These are phyloP conservation scores for Psophocarpus tetragonolobus DNA, from an alignment of 306 rosid genomes.

Conservation along the genomic window DNA sequence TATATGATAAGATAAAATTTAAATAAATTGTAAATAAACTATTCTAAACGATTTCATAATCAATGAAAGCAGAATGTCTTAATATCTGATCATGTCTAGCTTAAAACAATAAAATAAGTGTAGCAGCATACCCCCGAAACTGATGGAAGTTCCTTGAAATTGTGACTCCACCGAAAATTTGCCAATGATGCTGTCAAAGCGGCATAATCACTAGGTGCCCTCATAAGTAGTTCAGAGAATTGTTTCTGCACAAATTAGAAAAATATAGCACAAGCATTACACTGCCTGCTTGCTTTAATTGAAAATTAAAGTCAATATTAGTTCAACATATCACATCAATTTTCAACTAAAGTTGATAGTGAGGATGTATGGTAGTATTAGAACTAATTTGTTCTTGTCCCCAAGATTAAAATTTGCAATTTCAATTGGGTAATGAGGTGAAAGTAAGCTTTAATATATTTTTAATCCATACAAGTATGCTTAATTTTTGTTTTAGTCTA, in stretches of 20 bases:
- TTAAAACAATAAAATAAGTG: conserved; percentile 30
- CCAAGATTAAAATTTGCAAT: background rate
- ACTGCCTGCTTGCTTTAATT: background rate
- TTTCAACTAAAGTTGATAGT: background rate
- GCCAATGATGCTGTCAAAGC: conserved; percentile 93
- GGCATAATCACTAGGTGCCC: conserved; percentile 97
- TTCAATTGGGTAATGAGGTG: background rate
- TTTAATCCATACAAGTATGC: background rate
- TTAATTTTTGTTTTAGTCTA: background rate
- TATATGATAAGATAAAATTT: too few species aligned
- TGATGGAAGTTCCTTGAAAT: conserved; percentile 92
- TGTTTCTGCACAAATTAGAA: conserved; percentile 73
- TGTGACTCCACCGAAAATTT: conserved; percentile 99
- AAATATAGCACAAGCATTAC: conserved; percentile 36
- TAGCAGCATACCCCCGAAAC: conserved; percentile 90
- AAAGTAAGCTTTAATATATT: background rate
- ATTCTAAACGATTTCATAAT: too few species aligned
- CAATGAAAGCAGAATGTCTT: background rate
- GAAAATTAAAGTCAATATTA: conserved; percentile 1
- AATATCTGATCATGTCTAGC: conserved; percentile 4
- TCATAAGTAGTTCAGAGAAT: conserved; percentile 91
- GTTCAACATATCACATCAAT: conserved; percentile 11
- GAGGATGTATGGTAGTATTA: background rate
- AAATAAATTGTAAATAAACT: too few species aligned
- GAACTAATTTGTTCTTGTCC: background rate